Evolutionary conservation across 768 basidiomycete species (phyloP), one percentile per base, ranked within the genome.

Genomic region (Mycena epipterygia): DNA sequence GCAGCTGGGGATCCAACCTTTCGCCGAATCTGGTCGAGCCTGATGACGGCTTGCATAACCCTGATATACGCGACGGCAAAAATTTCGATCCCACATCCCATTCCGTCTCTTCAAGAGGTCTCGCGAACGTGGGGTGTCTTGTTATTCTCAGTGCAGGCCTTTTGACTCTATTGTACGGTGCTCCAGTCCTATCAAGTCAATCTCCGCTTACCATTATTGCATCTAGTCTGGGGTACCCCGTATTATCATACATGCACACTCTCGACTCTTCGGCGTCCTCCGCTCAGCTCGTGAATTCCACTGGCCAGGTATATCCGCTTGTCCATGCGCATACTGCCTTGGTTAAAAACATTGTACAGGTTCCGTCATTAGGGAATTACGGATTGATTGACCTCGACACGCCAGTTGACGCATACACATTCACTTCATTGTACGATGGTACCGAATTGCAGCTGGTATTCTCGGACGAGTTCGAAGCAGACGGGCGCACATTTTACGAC

Each of bases 401-500:
- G 0, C 90, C 90, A 21, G 42, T 17, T 17, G 42, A 44, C 42
- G 42, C 42, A 19, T 44, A 44, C 42, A 84, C 76, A 61, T 83
- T 80, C 67, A 71, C 77, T 44, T 79, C 81, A 1, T 89, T 85
- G 74, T 79, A 79, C 12, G 78, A 81, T 35, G 55, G 68, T 33
- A 80, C 74, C 23, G 32, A 39, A 79, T 84, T 81, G 76, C 78
- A 76, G 77, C 82, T 93, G 61, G 89, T 94, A 21, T 96, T 94
- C 79, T 91, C 89, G 1, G 94, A 96, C 77, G 95, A 95, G 82
- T 96, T 96, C 79, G 89, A 95, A 67, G 78, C 77, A 27, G 92
- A 93, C 3, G 94, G 93, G 0, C 83, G 93, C 14, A 84, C 89
- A 9, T 93, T 93, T 77, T 91, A 89, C 79, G 86, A 90, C 4